Evolutionary conservation across 129 eudicot genomes (phyloP).

Genomic region (Centaurea solstitialis): DNA sequence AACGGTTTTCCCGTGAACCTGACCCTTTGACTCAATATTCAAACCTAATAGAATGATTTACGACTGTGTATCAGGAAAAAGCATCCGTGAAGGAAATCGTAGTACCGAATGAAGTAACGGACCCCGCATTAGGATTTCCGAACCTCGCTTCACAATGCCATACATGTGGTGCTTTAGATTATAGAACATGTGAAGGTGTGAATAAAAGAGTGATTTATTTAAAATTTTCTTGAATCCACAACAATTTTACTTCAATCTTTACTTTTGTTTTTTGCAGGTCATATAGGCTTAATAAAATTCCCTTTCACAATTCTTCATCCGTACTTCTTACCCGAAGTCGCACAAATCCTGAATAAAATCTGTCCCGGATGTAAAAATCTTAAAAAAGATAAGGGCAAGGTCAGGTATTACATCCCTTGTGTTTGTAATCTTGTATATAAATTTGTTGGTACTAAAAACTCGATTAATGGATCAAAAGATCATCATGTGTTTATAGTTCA

Average conservation of each 20-base stretch:
- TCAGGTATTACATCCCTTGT: slow-evolving; percentile 49
- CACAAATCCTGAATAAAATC: slow-evolving; percentile 69
- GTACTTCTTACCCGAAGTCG: slow-evolving; percentile 70
- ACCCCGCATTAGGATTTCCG: slow-evolving; percentile 82
- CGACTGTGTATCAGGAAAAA: slow-evolving; percentile 47
- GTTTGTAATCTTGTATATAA: neutral
- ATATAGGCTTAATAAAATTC: slow-evolving; percentile 71
- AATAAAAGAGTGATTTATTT: neutral
- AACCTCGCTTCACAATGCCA: slow-evolving; percentile 63
- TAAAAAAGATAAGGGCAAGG: slow-evolving; percentile 57
- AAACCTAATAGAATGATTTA: slow-evolving; percentile 1
- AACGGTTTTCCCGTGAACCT: too few species aligned
- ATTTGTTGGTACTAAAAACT: neutral
- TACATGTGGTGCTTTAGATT: slow-evolving; percentile 77
- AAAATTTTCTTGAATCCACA: neutral
- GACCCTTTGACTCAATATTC: neutral
- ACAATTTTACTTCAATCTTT: neutral
- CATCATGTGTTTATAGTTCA: too few species aligned
- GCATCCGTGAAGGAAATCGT: slow-evolving; percentile 54
- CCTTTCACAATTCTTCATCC: slow-evolving; percentile 81
- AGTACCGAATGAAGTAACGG: slow-evolving; percentile 63
- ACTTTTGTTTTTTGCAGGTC: slow-evolving; percentile 55
- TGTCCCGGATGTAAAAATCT: slow-evolving; percentile 82
- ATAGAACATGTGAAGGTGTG: slow-evolving; percentile 77
- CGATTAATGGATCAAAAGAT: neutral